phyloP scores from a whole-genome alignment of 495 filamentous ascomycete genomes.

The Halenospora varia region DNA sequence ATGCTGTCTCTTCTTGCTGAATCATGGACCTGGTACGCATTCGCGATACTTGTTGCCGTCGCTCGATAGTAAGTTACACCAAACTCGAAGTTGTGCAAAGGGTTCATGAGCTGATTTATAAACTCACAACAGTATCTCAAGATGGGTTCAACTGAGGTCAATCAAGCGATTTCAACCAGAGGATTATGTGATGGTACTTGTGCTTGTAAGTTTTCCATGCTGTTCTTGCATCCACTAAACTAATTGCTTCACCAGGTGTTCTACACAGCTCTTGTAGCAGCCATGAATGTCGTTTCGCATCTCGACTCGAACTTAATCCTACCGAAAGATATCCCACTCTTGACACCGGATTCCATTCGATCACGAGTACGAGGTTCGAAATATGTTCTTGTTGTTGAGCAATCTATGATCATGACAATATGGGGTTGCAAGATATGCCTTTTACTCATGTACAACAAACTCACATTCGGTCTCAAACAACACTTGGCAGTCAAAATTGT shows the following conservation, averaged over 20 bases:
- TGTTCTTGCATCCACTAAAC: neutral
- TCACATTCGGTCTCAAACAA: slow-evolving; percentile 42
- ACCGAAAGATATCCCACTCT: slow-evolving; percentile 41
- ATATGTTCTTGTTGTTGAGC: slow-evolving; percentile 43
- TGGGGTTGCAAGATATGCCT: slow-evolving; percentile 54
- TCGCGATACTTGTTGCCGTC: slow-evolving; percentile 34
- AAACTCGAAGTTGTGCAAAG: neutral
- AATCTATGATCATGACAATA: slow-evolving; percentile 37
- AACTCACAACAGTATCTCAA: slow-evolving; percentile 28
- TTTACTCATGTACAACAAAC: slow-evolving; percentile 47
- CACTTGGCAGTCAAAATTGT: slow-evolving; percentile 51
- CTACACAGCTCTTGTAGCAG: slow-evolving; percentile 50
- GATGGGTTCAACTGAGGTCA: slow-evolving; percentile 39
- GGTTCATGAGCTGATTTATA: neutral
- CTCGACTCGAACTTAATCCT: slow-evolving; percentile 57
- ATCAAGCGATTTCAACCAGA: slow-evolving; percentile 46
- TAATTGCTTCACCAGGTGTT: slow-evolving; percentile 32
- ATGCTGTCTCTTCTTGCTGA: slow-evolving; percentile 36
- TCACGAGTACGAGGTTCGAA: slow-evolving; percentile 51
- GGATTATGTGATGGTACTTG: slow-evolving; percentile 55
- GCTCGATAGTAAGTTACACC: slow-evolving; percentile 32
- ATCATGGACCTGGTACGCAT: slow-evolving; percentile 43
- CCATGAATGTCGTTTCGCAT: slow-evolving; percentile 53
- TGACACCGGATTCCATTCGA: slow-evolving; percentile 43
- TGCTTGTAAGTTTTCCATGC: slow-evolving; percentile 38